These are phyloP conservation scores for Albizia julibrissin DNA, from an alignment of 306 rosid genomes.

Conservation along the genomic window DNA sequence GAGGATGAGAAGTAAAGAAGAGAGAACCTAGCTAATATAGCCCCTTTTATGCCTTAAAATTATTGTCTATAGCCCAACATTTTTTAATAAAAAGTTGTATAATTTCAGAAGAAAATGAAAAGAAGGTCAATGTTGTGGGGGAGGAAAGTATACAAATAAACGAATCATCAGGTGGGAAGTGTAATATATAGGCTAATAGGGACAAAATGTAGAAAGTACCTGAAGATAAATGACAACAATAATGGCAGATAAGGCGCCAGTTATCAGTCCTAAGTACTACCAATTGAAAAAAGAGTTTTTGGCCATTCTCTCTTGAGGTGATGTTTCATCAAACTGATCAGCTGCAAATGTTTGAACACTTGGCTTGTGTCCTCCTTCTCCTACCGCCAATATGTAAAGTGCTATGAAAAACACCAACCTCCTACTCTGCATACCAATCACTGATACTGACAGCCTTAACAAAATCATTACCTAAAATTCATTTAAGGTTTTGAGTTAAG, in stretches of 20 bases:
- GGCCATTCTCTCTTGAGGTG: constrained; percentile 30
- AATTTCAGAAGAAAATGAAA: no score
- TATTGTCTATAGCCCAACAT: no score
- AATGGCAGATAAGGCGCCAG: constrained; percentile 30
- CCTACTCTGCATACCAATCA: constrained; percentile 11
- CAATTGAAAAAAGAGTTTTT: neutral
- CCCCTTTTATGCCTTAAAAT: no score
- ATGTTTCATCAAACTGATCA: constrained; percentile 50
- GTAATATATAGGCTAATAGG: no score
- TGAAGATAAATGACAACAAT: constrained; percentile 31
- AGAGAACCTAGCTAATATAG: no score
- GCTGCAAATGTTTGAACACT: constrained; percentile 63
- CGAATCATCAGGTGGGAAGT: no score
- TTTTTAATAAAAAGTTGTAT: no score
- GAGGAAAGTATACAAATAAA: no score
- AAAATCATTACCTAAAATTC: constrained; percentile 35
- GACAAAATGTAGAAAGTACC: no score
- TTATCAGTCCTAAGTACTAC: constrained; percentile 35
- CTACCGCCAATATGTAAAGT: constrained; percentile 45
- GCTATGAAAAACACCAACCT: constrained; percentile 33
- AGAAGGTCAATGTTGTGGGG: no score
- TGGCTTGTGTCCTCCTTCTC: constrained; percentile 58
- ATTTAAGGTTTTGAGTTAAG: neutral
- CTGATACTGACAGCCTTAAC: constrained; percentile 34
- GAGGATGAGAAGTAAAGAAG: no score